Percentiles rank a stretch among this genome's conserved stretches.
These are phyloP conservation scores for Chlorociboria aeruginascens DNA, from an alignment of 495 filamentous ascomycete species.

Conservation along the genomic window DNA sequence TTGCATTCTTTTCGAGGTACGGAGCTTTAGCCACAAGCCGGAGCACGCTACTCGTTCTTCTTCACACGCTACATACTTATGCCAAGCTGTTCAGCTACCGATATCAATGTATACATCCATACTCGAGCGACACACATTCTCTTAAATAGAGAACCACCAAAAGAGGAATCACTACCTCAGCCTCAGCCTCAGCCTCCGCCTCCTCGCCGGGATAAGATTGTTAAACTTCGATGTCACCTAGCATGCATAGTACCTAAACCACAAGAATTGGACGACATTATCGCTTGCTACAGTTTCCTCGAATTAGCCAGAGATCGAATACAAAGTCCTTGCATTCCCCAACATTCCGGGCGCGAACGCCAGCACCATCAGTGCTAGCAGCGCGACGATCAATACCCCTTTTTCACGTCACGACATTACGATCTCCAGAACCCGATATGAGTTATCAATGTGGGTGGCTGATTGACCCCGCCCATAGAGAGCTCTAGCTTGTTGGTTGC, in stretches of 20 bases:
- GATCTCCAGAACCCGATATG: slow-evolving; percentile 31
- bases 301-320: slow-evolving; percentile 52
- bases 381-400: slow-evolving; percentile 32
- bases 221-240: neutral
- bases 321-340: slow-evolving; percentile 19
- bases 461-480: slow-evolving; percentile 32
- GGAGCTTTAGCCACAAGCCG: slow-evolving; percentile 27
- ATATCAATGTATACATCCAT: slow-evolving; percentile 3
- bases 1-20: slow-evolving; percentile 28
- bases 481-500: too few species aligned
- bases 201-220: too few species aligned
- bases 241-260: neutral
- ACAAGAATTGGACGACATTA: slow-evolving; percentile 38
- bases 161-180: slow-evolving; percentile 35
- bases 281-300: slow-evolving; percentile 29
- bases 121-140: slow-evolving; percentile 18
- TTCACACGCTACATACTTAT: slow-evolving; percentile 26
- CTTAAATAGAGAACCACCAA: slow-evolving; percentile 27
- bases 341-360: slow-evolving; percentile 12
- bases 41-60: slow-evolving; percentile 24
- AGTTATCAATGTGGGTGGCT: slow-evolving; percentile 45
- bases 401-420: slow-evolving; percentile 44
- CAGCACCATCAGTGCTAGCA: slow-evolving; percentile 21
- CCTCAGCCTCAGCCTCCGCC: too few species aligned
- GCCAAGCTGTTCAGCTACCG: neutral